A percentile compares a stretch with the other conserved stretches of the same genome.
These are phyloP conservation scores for Pyricularia sp. DNA, from an alignment of 2,329 filamentous ascomycete genomes.

Conservation along the genomic window DNA sequence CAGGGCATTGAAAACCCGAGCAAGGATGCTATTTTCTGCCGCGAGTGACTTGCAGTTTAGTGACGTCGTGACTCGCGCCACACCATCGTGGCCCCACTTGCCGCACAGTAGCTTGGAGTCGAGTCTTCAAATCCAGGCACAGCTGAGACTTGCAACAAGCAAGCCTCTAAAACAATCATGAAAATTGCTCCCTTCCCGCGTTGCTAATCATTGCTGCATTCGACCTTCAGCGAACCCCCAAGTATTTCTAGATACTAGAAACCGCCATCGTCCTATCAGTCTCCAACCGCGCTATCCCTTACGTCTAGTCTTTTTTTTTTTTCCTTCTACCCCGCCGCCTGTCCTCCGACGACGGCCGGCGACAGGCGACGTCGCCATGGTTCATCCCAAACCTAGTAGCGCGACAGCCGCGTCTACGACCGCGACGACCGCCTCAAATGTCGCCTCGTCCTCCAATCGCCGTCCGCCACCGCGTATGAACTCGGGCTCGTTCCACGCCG, in stretches of 20 bases:
- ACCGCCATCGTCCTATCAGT: not conserved
- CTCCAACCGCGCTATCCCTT: not conserved
- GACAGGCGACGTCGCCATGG: slow-evolving; percentile 10
- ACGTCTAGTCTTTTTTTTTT: too few species aligned
- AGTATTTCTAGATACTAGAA: not conserved
- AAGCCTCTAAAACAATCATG: not conserved
- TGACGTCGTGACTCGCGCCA: not conserved
- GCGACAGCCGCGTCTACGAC: slow-evolving; percentile 9
- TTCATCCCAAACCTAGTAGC: slow-evolving; percentile 10
- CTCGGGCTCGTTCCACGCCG: slow-evolving; percentile 41
- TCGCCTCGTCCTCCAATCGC: not conserved
- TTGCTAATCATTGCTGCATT: not conserved
- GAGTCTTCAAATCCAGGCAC: not conserved
- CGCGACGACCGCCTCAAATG: not conserved
- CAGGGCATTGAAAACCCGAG: too few species aligned
- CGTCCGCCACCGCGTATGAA: slow-evolving; percentile 17
- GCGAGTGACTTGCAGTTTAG: not conserved
- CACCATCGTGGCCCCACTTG: not conserved
- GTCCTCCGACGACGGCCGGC: not conserved
- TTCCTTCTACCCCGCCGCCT: not conserved
- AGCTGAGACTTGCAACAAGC: not conserved
- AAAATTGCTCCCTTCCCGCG: not conserved
- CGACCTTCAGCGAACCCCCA: not conserved
- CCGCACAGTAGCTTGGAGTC: not conserved
- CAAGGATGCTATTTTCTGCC: not conserved